A percentile compares a stretch with the other conserved stretches of the same genome.
Evolutionary conservation across 2,329 filamentous ascomycete species (phyloP).

Genomic region (Cladosporium velox): DNA sequence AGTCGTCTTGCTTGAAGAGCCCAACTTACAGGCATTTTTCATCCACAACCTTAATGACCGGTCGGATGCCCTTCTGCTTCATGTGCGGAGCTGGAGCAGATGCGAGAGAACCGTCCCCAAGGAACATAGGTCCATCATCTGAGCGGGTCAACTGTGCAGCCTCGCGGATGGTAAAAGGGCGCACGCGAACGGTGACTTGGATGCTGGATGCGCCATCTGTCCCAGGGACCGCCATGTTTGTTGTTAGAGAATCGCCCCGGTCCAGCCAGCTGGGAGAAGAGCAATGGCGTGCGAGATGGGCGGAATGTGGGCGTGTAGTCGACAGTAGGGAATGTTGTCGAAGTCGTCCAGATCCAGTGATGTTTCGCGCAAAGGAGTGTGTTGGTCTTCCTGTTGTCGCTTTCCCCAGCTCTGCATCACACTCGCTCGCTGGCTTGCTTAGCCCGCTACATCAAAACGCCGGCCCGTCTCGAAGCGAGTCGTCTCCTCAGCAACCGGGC

Average conservation of each 20-base stretch:
- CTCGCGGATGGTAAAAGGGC: slow-evolving; percentile 80
- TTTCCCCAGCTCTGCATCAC: slow-evolving; percentile 14
- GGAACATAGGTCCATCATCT: slow-evolving; percentile 86
- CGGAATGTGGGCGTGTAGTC: neutral
- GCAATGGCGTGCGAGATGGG: neutral
- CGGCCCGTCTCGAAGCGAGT: neutral
- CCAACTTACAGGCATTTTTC: slow-evolving; percentile 86
- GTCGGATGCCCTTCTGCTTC: slow-evolving; percentile 79
- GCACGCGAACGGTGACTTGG: slow-evolving; percentile 59
- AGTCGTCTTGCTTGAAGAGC: neutral
- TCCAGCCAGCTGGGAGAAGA: slow-evolving; percentile 9
- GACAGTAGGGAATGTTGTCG: neutral
- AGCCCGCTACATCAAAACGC: slow-evolving; percentile 2
- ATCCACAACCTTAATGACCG: slow-evolving; percentile 94
- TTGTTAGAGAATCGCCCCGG: neutral
- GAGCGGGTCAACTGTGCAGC: slow-evolving; percentile 80
- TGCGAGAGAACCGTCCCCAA: slow-evolving; percentile 97
- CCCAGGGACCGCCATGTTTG: slow-evolving; percentile 14
- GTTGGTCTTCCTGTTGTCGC: slow-evolving; percentile 8
- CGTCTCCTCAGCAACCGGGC: neutral
- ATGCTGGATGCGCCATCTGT: slow-evolving; percentile 52
- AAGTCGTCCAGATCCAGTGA: neutral
- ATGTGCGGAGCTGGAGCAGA: slow-evolving; percentile 74
- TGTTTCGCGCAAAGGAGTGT: slow-evolving; percentile 4
- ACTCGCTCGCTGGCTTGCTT: neutral